phyloP scores from a whole-genome alignment of 768 basidiomycete species.

The Auricularia sp. region DNA sequence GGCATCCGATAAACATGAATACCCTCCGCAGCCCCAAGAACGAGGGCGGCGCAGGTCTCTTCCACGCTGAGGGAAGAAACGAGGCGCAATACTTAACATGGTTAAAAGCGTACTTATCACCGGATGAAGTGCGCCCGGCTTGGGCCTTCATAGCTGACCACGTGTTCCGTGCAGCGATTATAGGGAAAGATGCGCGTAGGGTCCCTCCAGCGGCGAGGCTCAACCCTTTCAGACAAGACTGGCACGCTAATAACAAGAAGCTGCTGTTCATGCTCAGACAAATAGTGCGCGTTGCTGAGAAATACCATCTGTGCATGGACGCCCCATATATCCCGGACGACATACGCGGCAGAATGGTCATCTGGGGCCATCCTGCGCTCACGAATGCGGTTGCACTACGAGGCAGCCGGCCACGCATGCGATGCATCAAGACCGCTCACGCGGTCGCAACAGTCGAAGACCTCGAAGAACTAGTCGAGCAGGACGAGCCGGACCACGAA shows the following conservation, averaged over 20 bases:
- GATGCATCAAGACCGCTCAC: too few species aligned
- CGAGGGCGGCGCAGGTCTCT: neutral
- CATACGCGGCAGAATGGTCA: too few species aligned
- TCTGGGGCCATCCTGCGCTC: too few species aligned
- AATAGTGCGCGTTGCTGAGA: neutral
- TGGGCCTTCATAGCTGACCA: constrained; percentile 23
- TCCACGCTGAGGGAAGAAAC: neutral
- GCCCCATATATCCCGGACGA: too few species aligned
- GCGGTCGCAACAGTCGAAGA: neutral
- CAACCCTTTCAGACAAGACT: neutral
- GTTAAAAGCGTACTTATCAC: constrained; percentile 15
- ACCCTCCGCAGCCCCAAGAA: constrained; percentile 4
- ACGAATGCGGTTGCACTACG: too few species aligned
- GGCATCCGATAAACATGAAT: constrained; percentile 3
- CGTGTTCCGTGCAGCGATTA: neutral
- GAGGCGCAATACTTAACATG: neutral
- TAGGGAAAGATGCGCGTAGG: neutral
- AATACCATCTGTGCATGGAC: neutral
- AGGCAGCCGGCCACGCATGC: too few species aligned
- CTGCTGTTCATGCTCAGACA: neutral
- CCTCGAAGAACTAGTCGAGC: neutral
- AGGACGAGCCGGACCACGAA: neutral
- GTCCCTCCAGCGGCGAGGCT: neutral
- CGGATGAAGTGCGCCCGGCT: constrained; percentile 12
- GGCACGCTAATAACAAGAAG: neutral